phyloP scores from a whole-genome alignment of 768 basidiomycete species.

The Lactarius vividus region DNA sequence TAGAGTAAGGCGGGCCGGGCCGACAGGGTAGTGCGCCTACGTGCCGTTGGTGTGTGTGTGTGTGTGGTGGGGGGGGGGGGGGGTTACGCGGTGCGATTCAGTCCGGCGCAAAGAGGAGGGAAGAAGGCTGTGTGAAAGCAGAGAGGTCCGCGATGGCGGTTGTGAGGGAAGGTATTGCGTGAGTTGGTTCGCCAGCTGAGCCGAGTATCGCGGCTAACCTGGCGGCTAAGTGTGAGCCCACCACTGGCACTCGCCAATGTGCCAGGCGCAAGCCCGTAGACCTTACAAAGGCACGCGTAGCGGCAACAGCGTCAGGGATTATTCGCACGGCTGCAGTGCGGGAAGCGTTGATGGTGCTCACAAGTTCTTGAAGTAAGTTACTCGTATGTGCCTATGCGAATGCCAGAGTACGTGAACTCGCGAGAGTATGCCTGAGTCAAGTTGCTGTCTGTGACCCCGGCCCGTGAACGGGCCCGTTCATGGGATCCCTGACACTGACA shows the following conservation, averaged over 20 bases:
- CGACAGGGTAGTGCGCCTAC: too few species aligned
- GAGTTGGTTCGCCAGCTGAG: constrained; percentile 18
- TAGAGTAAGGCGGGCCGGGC: too few species aligned
- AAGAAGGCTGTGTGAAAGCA: not conserved
- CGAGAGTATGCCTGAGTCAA: constrained; percentile 37
- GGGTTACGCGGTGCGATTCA: not conserved
- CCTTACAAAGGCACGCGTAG: constrained; percentile 23
- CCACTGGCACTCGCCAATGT: constrained; percentile 30
- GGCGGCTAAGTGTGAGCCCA: constrained; percentile 33
- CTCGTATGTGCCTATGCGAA: constrained; percentile 39
- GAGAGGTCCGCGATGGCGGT: constrained; percentile 38
- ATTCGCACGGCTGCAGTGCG: not conserved
- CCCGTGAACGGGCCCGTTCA: too few species aligned
- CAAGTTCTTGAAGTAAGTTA: constrained; percentile 37
- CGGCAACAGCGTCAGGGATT: not conserved
- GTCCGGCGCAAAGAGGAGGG: not conserved
- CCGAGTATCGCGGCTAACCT: constrained; percentile 37
- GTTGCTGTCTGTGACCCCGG: too few species aligned
- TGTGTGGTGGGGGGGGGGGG: too few species aligned
- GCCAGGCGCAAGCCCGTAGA: constrained; percentile 30
- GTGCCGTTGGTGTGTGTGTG: too few species aligned
- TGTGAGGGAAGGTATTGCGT: too few species aligned
- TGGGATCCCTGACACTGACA: constrained; percentile 34
- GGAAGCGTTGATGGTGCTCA: constrained; percentile 23
- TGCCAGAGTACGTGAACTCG: constrained; percentile 37